Evolutionary conservation across 768 basidiomycete species (phyloP), one percentile per base, ranked within the genome.

Genomic region (Cantharellus cinnabarinus): DNA sequence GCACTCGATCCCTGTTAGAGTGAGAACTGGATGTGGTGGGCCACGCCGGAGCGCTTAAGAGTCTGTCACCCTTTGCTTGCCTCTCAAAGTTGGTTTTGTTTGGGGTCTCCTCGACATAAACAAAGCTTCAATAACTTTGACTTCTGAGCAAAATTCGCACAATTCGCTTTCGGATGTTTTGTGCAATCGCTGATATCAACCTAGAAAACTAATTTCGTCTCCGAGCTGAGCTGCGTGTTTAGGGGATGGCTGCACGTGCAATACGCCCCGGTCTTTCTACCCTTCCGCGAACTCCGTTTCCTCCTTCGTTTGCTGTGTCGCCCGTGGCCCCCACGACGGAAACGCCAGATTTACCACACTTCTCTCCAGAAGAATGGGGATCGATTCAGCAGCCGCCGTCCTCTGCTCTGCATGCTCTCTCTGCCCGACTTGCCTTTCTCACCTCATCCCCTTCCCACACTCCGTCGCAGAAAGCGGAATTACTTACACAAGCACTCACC

Each of bases 331-430:
- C 52, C 10, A 37, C 52, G 4, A 29, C 20, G 20, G 5, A 61
- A 20, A 57, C 61, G 14, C 52, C 61, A 15, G 59, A 61, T 20
- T 38, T 38, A 53, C 58, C 60, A 41, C 61, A 50, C 34, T 62
- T 62, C 51, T 57, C 60, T 41, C 41, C 61, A 15, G 59, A 52
- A 50, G 41, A 58, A 41, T 89, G 85, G 85, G 80, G 80, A 5
- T 67, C 77, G 3, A 68, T 83, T 35, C 85, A 87, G 66, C 82
- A 84, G 0, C 79, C 84, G 2, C 82, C 84, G 0, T 73, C 77
- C 0, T 76, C 85, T 3, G 80, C 86, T 3, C 75, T 90, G 64
- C 72, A 78, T 52, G 84, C 88, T 1, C 83, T 90, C 63, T 75
- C 82, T 2, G 81, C 89, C 64, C 76, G 88, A 63, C 77, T 85